phyloP scores from a whole-genome alignment of 2,329 filamentous ascomycete genomes.

The Allantophomopsis cytisporea region DNA sequence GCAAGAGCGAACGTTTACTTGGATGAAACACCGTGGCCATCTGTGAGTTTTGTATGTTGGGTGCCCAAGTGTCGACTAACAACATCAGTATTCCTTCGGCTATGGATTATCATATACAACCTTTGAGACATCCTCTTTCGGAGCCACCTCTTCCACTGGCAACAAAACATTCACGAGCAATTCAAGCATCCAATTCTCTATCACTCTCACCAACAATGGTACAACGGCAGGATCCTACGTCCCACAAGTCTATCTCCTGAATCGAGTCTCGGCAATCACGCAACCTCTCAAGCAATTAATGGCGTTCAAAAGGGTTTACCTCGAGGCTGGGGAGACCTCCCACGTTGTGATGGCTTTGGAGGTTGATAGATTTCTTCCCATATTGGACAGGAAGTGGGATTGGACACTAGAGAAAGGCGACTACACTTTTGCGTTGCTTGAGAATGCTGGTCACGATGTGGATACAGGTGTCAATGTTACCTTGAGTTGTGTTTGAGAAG shows the following conservation, averaged over 20 bases:
- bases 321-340: slow-evolving; percentile 19
- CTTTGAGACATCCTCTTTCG: slow-evolving; percentile 17
- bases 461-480: slow-evolving; percentile 23
- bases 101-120: slow-evolving; percentile 7
- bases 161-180: slow-evolving; percentile 4
- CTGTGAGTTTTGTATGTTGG: slow-evolving; percentile 19
- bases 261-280: slow-evolving; percentile 23
- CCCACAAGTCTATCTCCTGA: slow-evolving; percentile 34
- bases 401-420: slow-evolving; percentile 29
- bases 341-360: slow-evolving; percentile 22
- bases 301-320: slow-evolving; percentile 24
- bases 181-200: slow-evolving; percentile 25
- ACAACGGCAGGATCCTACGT: slow-evolving; percentile 46
- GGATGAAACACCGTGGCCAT: slow-evolving; percentile 16
- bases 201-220: slow-evolving; percentile 50
- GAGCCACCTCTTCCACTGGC: slow-evolving; percentile 2
- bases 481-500: slow-evolving; percentile 17
- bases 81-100: too few relatives aligned
- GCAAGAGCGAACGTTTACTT: slow-evolving; percentile 13
- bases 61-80: slow-evolving; percentile 11
- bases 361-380: slow-evolving; percentile 25
- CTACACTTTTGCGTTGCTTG: slow-evolving; percentile 26
- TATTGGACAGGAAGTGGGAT: slow-evolving; percentile 25
- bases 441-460: slow-evolving; percentile 22
- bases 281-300: slow-evolving; percentile 29